Evolutionary conservation across 169 alveolate genomes (phyloP).

Genomic region (Toxoplasma gondii): DNA sequence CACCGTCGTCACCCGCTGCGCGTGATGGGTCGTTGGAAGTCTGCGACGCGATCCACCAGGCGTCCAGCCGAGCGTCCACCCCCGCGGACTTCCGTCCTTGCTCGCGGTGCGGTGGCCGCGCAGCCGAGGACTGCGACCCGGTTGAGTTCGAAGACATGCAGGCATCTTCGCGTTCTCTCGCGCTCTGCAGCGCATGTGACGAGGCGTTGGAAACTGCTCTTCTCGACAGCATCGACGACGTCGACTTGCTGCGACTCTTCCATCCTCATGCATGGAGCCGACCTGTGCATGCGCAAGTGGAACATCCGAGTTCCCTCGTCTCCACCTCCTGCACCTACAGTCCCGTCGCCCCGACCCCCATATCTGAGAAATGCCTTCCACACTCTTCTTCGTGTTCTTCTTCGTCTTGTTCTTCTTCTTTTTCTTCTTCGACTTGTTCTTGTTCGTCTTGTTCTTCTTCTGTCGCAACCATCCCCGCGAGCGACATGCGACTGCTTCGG

Average conservation of each 20-base stretch:
- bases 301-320: not conserved
- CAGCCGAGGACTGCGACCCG: too few relatives aligned
- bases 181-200: not conserved
- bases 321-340: not conserved
- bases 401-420: not conserved
- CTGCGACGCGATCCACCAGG: too few relatives aligned
- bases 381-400: not conserved
- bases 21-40: too few relatives aligned
- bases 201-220: not conserved
- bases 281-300: too few relatives aligned
- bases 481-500: not conserved
- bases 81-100: too few relatives aligned
- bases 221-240: constrained; percentile 1
- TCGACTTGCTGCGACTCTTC: not conserved
- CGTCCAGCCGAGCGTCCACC: too few relatives aligned
- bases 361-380: not conserved
- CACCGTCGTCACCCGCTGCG: too few relatives aligned
- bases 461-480: not conserved
- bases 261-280: not conserved
- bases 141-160: too few relatives aligned
- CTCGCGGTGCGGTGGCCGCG: not conserved
- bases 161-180: too few relatives aligned
- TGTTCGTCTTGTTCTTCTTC: not conserved
- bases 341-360: not conserved
- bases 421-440: not conserved